Base-by-base conservation (phyloP, 352 stramenopile species). In the Stramenopiles sp. region DNA sequence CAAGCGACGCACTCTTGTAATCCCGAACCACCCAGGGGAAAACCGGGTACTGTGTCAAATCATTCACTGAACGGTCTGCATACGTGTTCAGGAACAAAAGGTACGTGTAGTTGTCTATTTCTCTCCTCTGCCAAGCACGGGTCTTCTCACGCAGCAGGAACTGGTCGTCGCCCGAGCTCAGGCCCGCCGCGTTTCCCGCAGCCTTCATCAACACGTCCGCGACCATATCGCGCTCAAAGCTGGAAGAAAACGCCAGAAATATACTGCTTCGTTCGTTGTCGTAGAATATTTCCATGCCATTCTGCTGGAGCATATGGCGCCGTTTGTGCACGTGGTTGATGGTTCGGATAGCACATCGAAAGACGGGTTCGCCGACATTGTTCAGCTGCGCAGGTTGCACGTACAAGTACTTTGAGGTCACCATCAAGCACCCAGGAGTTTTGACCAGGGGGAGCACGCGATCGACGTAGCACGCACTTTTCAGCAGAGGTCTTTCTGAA, bases 1-100 rank as follows among this genome's bases (percentile, higher is more conserved):
- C 82, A 0, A 97, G 78, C 18, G 84, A 84, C 1, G 68, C 25
- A 32, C 81, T 88, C 18, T 77, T 85, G 79, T 97, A 97, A 79
- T 96, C 86, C 68, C 81, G 43, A 1, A 98, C 74, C 25, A 98
- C 83, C 93, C 93, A 98, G 34, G 93, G 93, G 79, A 98, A 96
- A 18, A 98, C 87, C 0, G 92, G 92, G 78, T 97, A 98, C 74
- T 90, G 83, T 4, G 1, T 4, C 34, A 18, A 30, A 0, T 76
- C 31, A 73, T 77, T 75, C 31, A 76, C 43, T 63, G 43, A 63
- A 25, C 43, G 43, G 25, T 63, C 43, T 63, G 43, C 43, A 12
- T 18, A 18, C 25, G 43, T 63, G 25, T 63, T 63, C 25, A 63
- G 25, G 25, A 18, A 63, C 43, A 63, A 18, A 18, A 63, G 25